Evolutionary conservation across 257 asterid species (phyloP).

Genomic region (Mitragyna speciosa): DNA sequence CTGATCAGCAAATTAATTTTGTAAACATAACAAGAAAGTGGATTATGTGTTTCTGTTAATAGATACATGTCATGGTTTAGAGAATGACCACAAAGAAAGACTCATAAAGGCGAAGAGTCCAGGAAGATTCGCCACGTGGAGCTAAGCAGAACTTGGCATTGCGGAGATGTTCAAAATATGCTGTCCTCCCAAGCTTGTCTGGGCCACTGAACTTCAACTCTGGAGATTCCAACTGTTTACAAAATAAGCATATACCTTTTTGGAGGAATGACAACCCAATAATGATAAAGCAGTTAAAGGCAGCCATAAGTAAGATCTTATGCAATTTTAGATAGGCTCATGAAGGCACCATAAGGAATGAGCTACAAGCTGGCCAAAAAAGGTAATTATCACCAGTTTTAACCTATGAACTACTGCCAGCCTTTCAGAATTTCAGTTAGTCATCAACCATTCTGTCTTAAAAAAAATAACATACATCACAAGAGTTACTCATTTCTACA

Average conservation of each 20-base stretch:
- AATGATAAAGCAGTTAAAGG: background rate
- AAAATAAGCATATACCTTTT: conserved; percentile 57
- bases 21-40: conserved; percentile 20
- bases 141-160: conserved; percentile 92
- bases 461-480: background rate
- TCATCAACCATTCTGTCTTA: background rate
- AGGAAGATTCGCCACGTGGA: conserved; percentile 99
- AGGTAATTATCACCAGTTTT: background rate
- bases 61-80: conserved; percentile 13
- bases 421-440: background rate
- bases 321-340: background rate
- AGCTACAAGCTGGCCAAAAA: background rate
- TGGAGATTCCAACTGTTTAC: conserved; percentile 98
- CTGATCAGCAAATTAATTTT: conserved; percentile 41
- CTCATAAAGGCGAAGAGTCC: conserved; percentile 98
- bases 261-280: conserved; percentile 23
- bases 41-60: background rate
- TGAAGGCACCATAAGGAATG: background rate
- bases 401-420: background rate
- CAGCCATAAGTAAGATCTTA: background rate
- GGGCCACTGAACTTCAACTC: conserved; percentile 92
- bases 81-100: conserved; percentile 86
- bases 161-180: conserved; percentile 86
- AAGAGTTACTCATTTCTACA: background rate
- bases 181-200: conserved; percentile 71